Evolutionary conservation across 2,329 filamentous ascomycete genomes (phyloP).

Genomic region (Aspergillus sp.): DNA sequence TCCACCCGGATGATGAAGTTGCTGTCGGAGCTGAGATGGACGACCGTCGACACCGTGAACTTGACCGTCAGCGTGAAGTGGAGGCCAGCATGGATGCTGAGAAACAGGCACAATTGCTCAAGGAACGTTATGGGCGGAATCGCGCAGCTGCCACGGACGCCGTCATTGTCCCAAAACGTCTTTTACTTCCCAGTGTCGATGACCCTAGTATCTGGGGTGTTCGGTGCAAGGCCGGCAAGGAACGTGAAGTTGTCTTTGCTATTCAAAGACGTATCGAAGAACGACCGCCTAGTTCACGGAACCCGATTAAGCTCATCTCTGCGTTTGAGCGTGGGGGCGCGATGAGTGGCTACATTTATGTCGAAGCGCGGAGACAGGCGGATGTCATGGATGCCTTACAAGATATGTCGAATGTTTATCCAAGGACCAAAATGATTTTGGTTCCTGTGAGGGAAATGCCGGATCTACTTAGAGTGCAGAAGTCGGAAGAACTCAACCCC

Average conservation of each 20-base stretch:
- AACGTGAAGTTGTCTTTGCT: constrained; percentile 82
- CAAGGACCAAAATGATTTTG: constrained; percentile 78
- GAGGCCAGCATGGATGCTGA: constrained; percentile 89
- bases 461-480: constrained; percentile 85
- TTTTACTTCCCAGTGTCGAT: constrained; percentile 88
- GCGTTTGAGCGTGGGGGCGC: constrained; percentile 86
- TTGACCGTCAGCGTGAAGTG: constrained; percentile 87
- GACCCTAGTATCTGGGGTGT: constrained; percentile 96
- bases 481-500: constrained; percentile 78
- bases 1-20: constrained; percentile 82
- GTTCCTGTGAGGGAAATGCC: constrained; percentile 98
- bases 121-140: constrained; percentile 83
- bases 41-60: constrained; percentile 87
- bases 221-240: constrained; percentile 91
- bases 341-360: constrained; percentile 94
- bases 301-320: constrained; percentile 79
- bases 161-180: constrained; percentile 75
- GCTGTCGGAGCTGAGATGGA: constrained; percentile 76
- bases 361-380: constrained; percentile 83
- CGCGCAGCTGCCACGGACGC: constrained; percentile 67
- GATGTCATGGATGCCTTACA: constrained; percentile 83
- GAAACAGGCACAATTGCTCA: constrained; percentile 82
- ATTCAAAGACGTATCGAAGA: constrained; percentile 90
- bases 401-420: constrained; percentile 84
- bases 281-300: constrained; percentile 67